These are phyloP conservation scores for Mycena sp. DNA, from an alignment of 1,284 basidiomycete species.

Conservation along the genomic window DNA sequence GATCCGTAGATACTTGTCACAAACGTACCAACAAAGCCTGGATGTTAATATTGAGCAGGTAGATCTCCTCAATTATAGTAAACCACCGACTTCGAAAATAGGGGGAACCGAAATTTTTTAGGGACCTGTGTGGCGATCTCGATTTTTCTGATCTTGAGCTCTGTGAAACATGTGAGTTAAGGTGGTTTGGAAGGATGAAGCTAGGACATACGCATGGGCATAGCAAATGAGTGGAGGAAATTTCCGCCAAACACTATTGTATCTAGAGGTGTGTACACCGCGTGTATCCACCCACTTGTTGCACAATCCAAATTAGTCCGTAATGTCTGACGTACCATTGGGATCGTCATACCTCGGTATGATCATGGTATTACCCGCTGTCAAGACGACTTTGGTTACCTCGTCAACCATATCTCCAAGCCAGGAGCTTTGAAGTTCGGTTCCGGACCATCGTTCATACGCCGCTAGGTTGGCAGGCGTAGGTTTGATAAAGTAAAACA, in stretches of 20 bases:
- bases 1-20: conserved; percentile 79
- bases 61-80: neutral
- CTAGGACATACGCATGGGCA: conserved; percentile 70
- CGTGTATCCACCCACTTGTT: conserved; percentile 93
- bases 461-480: conserved; percentile 90
- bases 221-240: conserved; percentile 89
- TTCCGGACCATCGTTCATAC: conserved; percentile 91
- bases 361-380: conserved; percentile 94
- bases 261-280: conserved; percentile 92
- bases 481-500: conserved; percentile 96
- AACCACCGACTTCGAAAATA: conserved; percentile 75
- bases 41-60: neutral
- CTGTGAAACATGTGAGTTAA: conserved; percentile 51
- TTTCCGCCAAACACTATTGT: conserved; percentile 98
- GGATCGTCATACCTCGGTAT: conserved; percentile 69
- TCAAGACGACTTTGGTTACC: conserved; percentile 86
- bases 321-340: neutral
- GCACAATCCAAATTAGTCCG: neutral
- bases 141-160: conserved; percentile 89
- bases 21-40: conserved; percentile 92
- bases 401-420: conserved; percentile 91
- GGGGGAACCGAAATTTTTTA: conserved; percentile 93
- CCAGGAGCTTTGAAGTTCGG: conserved; percentile 91
- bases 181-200: neutral
- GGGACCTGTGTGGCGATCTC: conserved; percentile 94